Evolutionary conservation across 768 basidiomycete genomes (phyloP), one percentile per base, ranked within the genome.

Genomic region (Pulveroboletus sp.): DNA sequence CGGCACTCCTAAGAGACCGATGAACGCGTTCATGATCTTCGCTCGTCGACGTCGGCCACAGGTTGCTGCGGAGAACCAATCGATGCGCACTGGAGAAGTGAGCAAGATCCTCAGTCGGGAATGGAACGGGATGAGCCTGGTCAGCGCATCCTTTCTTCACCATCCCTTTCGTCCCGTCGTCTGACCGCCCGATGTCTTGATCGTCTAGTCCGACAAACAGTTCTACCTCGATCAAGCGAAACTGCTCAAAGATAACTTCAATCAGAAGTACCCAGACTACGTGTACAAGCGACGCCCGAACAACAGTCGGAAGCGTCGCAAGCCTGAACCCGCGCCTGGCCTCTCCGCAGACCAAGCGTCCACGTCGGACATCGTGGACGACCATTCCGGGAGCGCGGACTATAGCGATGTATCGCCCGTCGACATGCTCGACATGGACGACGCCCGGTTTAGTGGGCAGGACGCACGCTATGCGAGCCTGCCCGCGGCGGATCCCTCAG

Each of bases 21-120:
- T 93, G 89, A 93, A 93, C 66, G 89, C 89, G 18, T 93, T 93
- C 73, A 92, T 93, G 89, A 92, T 93, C 52, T 93, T 91, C 60
- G 89, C 90, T 53, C 80, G 89, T 21, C 78, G 84, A 46, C 77
- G 89, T 50, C 74, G 89, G 38, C 89, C 89, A 15, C 86, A 93
- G 66, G 87, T 93, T 31, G 82, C 86, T 8, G 81, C 86, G n/a
- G 86, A 86, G 55, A 87, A 93, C 64, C 89, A 90, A 65, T 80
- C 87, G 39, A 85, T 93, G 87, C 83, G 90, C 36, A 93, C 90
- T 0, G 90, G 90, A 14, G 90, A 93, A 61, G 89, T 93, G 47
- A 87, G 85, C 73, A 93, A 93, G 70, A 82, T 93, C 47, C 73
- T 93, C 54, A 86, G 83, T 70, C 85, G 83, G 51, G 90, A 93